Evolutionary conservation across 2,329 filamentous ascomycete genomes (phyloP).

Genomic region (Colletotrichum godetiae): DNA sequence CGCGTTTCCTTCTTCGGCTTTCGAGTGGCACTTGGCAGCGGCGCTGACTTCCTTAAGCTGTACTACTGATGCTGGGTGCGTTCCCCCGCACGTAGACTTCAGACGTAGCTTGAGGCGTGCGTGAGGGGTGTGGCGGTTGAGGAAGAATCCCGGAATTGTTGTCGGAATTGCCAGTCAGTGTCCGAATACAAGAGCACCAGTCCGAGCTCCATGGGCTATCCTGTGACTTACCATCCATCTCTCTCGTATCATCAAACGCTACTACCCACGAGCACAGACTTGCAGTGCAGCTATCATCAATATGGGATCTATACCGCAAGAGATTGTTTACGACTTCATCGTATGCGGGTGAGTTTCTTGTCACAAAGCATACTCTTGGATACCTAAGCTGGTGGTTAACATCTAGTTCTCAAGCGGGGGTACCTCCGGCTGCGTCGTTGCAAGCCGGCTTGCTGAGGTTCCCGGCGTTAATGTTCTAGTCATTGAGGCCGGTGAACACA

Average conservation of each 20-base stretch:
- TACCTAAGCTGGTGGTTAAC: not conserved
- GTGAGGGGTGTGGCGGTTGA: no score
- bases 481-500: slow-evolving; percentile 52
- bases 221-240: not conserved
- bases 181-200: slow-evolving; percentile 20
- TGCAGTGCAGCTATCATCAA: not conserved
- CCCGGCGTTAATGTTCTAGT: slow-evolving; percentile 44
- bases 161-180: not conserved
- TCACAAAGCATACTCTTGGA: not conserved
- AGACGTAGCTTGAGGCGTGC: not conserved
- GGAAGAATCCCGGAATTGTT: not conserved
- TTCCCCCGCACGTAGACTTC: not conserved
- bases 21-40: not conserved
- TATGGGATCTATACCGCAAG: slow-evolving; percentile 23
- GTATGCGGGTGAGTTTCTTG: slow-evolving; percentile 21
- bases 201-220: not conserved
- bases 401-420: slow-evolving; percentile 43
- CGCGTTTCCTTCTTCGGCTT: not conserved
- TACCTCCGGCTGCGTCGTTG: slow-evolving; percentile 51
- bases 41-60: not conserved
- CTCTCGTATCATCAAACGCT: not conserved
- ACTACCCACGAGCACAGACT: not conserved
- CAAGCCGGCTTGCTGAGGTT: slow-evolving; percentile 50
- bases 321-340: slow-evolving; percentile 27
- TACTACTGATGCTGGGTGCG: not conserved